Evolutionary conservation across 139 green algal genomes (phyloP).

Genomic region (Zygnema cylindricum): DNA sequence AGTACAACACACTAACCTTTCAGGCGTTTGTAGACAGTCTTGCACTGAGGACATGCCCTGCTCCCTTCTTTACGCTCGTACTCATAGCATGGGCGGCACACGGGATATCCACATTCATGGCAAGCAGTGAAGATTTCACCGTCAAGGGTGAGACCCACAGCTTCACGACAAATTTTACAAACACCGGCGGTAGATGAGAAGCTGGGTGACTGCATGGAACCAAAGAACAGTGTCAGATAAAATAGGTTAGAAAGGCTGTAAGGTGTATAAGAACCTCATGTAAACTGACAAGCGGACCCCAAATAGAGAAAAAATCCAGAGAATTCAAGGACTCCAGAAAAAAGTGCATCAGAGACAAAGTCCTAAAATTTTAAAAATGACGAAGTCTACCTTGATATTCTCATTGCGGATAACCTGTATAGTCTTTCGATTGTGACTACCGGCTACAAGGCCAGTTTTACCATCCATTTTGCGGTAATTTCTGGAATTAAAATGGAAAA

Average conservation of each 20-base stretch:
- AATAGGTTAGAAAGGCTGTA: neutral
- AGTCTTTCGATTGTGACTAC: constrained; percentile 35
- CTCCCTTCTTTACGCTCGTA: constrained; percentile 54
- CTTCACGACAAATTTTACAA: constrained; percentile 49
- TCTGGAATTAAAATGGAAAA: too few species aligned
- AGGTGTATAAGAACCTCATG: too few species aligned
- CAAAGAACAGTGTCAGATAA: neutral
- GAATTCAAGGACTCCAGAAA: too few species aligned
- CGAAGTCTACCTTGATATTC: too few species aligned
- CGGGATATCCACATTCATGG: constrained; percentile 56
- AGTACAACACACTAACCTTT: constrained; percentile 45
- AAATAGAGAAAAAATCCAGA: too few species aligned
- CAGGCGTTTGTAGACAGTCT: constrained; percentile 36
- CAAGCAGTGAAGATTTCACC: constrained; percentile 37
- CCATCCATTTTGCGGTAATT: too few species aligned
- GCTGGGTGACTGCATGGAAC: constrained; percentile 8
- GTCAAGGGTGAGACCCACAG: constrained; percentile 14
- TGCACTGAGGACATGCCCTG: constrained; percentile 45
- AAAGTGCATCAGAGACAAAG: too few species aligned
- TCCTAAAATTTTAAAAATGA: too few species aligned
- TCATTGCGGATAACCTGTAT: constrained; percentile 35
- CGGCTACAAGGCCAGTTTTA: constrained; percentile 31
- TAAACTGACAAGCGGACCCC: too few species aligned
- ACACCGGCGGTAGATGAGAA: constrained; percentile 11
- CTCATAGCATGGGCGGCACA: constrained; percentile 60